Evolutionary conservation across 345 rosid species (phyloP).

Genomic region (Aurinia saxatilis): DNA sequence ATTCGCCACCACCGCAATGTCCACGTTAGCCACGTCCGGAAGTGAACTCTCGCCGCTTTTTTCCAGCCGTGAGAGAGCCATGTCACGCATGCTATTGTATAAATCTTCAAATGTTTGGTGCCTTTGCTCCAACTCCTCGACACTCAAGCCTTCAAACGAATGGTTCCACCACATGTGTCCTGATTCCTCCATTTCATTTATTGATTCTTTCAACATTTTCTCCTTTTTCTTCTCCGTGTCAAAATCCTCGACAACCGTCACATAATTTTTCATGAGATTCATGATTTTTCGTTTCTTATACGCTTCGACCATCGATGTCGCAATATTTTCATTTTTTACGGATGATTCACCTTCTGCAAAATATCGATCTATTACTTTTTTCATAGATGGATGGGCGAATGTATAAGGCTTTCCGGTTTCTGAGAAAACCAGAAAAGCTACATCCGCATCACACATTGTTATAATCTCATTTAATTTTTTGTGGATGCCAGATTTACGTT

Average conservation of each 20-base stretch:
- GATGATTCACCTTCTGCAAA: not conserved
- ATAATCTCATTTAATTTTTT: conserved; percentile 39
- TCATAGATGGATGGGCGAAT: conserved; percentile 34
- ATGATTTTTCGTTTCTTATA: conserved; percentile 12
- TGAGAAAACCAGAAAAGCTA: conserved; percentile 25
- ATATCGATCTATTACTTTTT: conserved; percentile 8
- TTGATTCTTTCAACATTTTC: not conserved
- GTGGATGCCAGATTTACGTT: conserved; percentile 33
- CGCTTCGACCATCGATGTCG: conserved; percentile 29
- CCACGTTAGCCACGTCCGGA: not conserved
- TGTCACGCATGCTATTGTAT: not conserved
- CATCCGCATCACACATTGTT: conserved; percentile 25
- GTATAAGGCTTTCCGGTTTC: conserved; percentile 33
- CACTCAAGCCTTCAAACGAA: not conserved
- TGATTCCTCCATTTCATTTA: not conserved
- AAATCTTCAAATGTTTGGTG: not conserved
- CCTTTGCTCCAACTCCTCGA: not conserved
- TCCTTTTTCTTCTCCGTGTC: conserved; percentile 11
- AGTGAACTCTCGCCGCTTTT: not conserved
- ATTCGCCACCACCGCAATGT: not conserved
- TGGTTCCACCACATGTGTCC: not conserved
- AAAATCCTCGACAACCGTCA: not conserved
- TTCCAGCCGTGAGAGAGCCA: not conserved
- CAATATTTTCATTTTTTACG: not conserved
- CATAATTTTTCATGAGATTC: conserved; percentile 3